Evolutionary conservation across 768 basidiomycete species (phyloP), one percentile per base, ranked within the genome.

Genomic region (Boletus sensibilis): DNA sequence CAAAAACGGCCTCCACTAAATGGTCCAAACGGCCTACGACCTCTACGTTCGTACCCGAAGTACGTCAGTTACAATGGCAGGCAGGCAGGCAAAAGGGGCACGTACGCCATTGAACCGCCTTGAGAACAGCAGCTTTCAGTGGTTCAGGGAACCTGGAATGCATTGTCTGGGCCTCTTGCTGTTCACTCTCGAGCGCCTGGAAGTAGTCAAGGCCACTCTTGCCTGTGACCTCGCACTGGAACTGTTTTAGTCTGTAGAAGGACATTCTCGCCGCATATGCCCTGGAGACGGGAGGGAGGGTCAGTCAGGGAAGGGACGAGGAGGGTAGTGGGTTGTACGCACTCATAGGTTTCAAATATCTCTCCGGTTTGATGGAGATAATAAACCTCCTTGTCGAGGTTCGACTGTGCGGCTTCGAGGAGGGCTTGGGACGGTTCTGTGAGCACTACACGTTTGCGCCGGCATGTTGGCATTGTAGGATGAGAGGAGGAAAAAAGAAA

Each of bases 291-390:
- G 23, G 56, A 49, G 34, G 45, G 52, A 50, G 38, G 47, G 63
- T 40, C 53, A 59, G 54, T 64, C 71, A 55, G 55, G 46, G 52
- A 64, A 64, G 59, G 62, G 68, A 65, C 53, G 54, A 62, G 57
- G 64, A 61, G 64, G 46, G 60, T 56, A 59, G 44, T 33, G 50
- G 52, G 61, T 58, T 59, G 67, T 53, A 53, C 91, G 70, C 68
- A 97, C 95, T 97, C 94, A 70, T 97, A 98, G 69, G 87, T 87
- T 61, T 93, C 87, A 72, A 98, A 98, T 74, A 98, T 91, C 83
- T 98, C 96, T 68, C 95, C 96, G 4, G 96, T 98, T 74, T 93
- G 87, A 61, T 86, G 78, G 68, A 98, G 87, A 78, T 91, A 95
- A 77, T 86, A 98, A 72, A 98, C 94, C 62, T 87, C 85, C 68